phyloP scores from a whole-genome alignment of 2,329 filamentous ascomycete species.

The Xylaria sp. region DNA sequence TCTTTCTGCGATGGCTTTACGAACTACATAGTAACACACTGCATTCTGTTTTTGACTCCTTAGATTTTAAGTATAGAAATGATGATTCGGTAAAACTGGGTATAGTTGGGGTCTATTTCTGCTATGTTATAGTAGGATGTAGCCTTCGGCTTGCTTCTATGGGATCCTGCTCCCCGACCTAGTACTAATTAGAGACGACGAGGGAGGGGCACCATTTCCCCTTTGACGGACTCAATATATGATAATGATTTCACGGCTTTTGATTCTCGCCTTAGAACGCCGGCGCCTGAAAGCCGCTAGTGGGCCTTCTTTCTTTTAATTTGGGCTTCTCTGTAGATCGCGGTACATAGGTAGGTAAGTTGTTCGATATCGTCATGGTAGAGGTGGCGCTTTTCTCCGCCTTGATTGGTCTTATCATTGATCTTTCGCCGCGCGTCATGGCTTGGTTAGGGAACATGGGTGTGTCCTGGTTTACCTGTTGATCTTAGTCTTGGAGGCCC shows the following conservation, averaged over 20 bases:
- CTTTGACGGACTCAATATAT: neutral
- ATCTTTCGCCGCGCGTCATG: neutral
- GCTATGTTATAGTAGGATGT: too few species aligned
- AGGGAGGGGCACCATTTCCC: neutral
- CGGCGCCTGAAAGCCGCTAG: conserved; percentile 31
- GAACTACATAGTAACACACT: neutral
- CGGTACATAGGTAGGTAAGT: neutral
- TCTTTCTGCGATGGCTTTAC: neutral
- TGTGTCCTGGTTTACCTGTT: neutral
- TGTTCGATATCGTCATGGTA: neutral
- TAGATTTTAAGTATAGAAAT: neutral
- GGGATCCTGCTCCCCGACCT: neutral
- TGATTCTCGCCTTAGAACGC: conserved; percentile 35
- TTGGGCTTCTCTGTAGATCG: conserved; percentile 23
- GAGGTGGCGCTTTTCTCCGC: neutral
- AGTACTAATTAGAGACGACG: neutral
- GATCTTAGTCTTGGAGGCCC: neutral
- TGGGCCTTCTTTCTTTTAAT: conserved; percentile 23
- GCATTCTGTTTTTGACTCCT: neutral
- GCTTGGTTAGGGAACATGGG: neutral
- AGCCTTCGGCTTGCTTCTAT: too few species aligned
- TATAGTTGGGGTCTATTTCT: neutral
- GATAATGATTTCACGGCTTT: conserved; percentile 13
- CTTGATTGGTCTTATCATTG: neutral
- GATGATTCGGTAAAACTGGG: neutral